Base-by-base conservation (phyloP, 2,329 filamentous ascomycete genomes). In the Eutypa lata region DNA sequence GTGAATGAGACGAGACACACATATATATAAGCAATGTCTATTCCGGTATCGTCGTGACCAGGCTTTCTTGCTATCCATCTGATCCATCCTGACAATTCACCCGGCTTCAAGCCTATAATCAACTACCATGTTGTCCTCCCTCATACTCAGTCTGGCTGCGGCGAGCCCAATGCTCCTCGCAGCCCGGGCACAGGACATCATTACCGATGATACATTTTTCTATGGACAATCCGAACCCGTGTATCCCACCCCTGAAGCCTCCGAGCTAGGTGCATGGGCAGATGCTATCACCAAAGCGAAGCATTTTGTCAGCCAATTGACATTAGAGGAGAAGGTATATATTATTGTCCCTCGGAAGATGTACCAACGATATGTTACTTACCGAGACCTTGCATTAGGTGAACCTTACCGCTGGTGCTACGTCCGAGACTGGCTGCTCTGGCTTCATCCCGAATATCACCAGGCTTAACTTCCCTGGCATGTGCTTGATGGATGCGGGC, bases 281-380 rank as follows among this genome's bases (percentile, higher is more conserved):
- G 73, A 76, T 18, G 83, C 85, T 19, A 83, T 87, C 61, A 68
- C 71, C 8, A 83, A 82, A 63, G 86, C 86, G 1, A 76, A 78
- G 48, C 76, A 76, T 7, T 86, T 88, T 57, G 84, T 88, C 31
- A 78, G 78, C 44, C 78, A 84, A 60, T 71, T 89, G 67, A 88
- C 85, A 5, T 69, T 88, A 52, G 70, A 80, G 18, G 86, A 89
- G 68, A 89, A 89, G 69, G 58, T 58, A 49, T 31, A 22, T n/a
- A n/a, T n/a, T n/a, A n/a, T n/a, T n/a, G n/a, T n/a, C n/a, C n/a
- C n/a, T n/a, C n/a, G n/a, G n/a, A n/a, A n/a, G 7, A 19, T 10
- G 8, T 5, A 18, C 38, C 19, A 18, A 22, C n/a, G 2, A 42
- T 42, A 42, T 8, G 42, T n/a, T 24, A 16, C 22, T 45, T 8